Evolutionary conservation across 177 flowering plant genomes (phyloP).

Genomic region (Vitis hybrid): DNA sequence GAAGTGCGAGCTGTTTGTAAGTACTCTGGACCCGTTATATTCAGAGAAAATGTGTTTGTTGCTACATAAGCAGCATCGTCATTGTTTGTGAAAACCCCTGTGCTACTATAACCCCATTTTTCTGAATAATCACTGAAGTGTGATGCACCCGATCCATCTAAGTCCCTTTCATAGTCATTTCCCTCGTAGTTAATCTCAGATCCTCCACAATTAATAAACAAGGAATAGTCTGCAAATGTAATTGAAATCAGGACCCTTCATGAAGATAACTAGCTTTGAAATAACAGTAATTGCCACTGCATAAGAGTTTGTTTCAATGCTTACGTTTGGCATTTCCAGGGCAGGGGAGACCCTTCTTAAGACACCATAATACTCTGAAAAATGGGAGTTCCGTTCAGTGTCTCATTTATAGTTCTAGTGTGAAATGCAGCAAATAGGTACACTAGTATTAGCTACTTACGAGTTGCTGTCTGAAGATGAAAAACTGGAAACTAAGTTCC

Average conservation of each 20-base stretch:
- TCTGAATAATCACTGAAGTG: conserved; percentile 27
- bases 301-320: conserved; percentile 9
- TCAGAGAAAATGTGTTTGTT: conserved; percentile 23
- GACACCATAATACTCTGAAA: conserved; percentile 54
- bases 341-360: conserved; percentile 64
- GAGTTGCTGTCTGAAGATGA: conserved; percentile 35
- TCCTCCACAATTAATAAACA: conserved; percentile 89
- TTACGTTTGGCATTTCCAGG: conserved; percentile 41
- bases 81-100: conserved; percentile 47
- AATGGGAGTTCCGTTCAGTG: conserved; percentile 1
- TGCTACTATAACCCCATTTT: conserved; percentile 76
- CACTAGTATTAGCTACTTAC: conserved; percentile 42
- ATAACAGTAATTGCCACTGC: background rate
- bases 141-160: conserved; percentile 41
- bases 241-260: background rate
- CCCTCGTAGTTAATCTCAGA: conserved; percentile 24
- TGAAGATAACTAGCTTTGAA: background rate
- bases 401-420: background rate
- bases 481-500: conserved; percentile 61
- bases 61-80: conserved; percentile 23
- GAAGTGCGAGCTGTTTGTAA: conserved; percentile 71
- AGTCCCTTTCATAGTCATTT: conserved; percentile 59
- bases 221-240: conserved; percentile 50
- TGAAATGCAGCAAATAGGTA: background rate
- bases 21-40: conserved; percentile 22